phyloP scores from a whole-genome alignment of 2,329 filamentous ascomycete genomes.

The Diaporthe helianthi region DNA sequence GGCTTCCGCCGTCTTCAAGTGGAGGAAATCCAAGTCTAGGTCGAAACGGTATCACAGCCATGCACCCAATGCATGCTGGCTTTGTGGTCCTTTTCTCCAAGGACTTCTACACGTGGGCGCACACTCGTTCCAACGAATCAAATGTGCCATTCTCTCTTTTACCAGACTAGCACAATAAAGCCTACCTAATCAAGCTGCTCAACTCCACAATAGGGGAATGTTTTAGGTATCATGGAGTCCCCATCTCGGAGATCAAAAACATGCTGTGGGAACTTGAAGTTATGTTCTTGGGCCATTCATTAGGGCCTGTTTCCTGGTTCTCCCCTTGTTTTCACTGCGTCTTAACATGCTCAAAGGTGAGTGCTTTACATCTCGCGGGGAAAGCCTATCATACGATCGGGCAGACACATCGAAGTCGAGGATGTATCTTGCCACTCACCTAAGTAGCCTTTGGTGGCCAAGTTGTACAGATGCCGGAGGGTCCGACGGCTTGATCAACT shows the following conservation, averaged over 20 bases:
- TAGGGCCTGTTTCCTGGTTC: no score
- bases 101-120: not conserved
- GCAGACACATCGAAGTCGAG: not conserved
- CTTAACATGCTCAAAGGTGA: not conserved
- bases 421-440: no score
- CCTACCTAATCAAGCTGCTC: not conserved
- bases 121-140: not conserved
- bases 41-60: not conserved
- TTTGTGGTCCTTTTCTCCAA: not conserved
- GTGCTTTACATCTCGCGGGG: not conserved
- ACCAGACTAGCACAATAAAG: conserved; percentile 11
- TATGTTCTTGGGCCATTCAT: not conserved
- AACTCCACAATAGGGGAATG: no score
- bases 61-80: not conserved
- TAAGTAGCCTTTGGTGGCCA: not conserved
- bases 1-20: conserved; percentile 61
- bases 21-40: conserved; percentile 7
- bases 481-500: no score
- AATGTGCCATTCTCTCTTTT: conserved; percentile 3
- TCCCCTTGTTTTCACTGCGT: no score
- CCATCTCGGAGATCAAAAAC: not conserved
- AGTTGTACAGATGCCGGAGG: not conserved
- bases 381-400: not conserved
- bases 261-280: no score
- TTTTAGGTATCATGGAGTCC: no score